Percentiles rank a stretch among this genome's conserved stretches.
Conservation (phyloP, 1,284 basidiomycete genomes). For the Apiotrichum veenhuisii region DNA sequence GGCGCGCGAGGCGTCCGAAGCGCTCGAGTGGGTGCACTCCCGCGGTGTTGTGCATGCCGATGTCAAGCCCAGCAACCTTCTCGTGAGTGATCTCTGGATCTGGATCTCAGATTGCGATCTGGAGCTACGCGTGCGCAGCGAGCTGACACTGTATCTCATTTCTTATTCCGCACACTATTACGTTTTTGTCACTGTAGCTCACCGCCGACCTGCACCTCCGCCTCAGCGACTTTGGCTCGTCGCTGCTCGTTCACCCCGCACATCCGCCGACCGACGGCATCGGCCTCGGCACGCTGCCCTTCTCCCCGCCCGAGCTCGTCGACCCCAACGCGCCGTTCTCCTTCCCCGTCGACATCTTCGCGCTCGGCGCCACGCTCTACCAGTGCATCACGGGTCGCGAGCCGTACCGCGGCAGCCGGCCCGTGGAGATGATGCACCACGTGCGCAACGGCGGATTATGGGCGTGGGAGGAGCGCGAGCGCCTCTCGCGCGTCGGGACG, state of each 20-base stretch:
- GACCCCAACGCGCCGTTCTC: constrained; percentile 48
- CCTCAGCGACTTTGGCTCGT: constrained; percentile 53
- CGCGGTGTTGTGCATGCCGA: constrained; percentile 52
- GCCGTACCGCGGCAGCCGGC: constrained; percentile 50
- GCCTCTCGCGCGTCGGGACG: constrained; percentile 32
- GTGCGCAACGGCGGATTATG: constrained; percentile 52
- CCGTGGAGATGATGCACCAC: constrained; percentile 52
- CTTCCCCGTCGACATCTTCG: constrained; percentile 53
- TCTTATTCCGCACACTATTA: too few species aligned
- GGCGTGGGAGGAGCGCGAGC: constrained; percentile 50
- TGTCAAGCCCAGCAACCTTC: constrained; percentile 50
- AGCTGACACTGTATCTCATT: too few species aligned
- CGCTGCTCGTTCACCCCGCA: constrained; percentile 48
- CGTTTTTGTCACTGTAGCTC: too few species aligned
- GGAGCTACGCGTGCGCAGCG: too few species aligned
- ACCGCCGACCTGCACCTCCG: constrained; percentile 46
- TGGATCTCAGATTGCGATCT: too few species aligned
- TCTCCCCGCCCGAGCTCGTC: constrained; percentile 54
- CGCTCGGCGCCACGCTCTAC: constrained; percentile 53
- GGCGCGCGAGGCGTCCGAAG: constrained; percentile 47
- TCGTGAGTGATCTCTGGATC: constrained; percentile 36
- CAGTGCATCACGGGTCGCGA: constrained; percentile 52
- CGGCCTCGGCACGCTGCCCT: constrained; percentile 53
- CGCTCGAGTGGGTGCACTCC: constrained; percentile 50
- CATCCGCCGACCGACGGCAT: constrained; percentile 50